These are phyloP conservation scores for Trichaptum fuscoviolaceum DNA, from an alignment of 768 basidiomycete species.

Conservation along the genomic window DNA sequence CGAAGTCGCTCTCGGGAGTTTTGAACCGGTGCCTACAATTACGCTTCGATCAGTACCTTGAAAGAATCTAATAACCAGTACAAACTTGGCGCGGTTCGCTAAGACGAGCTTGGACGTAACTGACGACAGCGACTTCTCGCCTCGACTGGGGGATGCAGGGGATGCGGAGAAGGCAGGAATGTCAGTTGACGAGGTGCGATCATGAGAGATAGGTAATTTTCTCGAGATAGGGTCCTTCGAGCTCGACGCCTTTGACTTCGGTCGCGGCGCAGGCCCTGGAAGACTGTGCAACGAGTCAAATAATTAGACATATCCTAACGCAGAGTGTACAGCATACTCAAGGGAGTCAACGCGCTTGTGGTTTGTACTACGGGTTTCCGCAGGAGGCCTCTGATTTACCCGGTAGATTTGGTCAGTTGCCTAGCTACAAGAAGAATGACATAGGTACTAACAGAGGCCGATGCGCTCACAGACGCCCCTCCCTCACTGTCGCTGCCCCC, in stretches of 20 bases:
- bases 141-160: not conserved
- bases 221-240: not conserved
- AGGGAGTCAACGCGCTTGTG: not conserved
- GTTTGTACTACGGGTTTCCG: not conserved
- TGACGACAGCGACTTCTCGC: not conserved
- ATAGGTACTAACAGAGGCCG: not conserved
- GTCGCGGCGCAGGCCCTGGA: not conserved
- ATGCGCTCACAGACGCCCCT: not conserved
- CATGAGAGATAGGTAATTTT: not conserved
- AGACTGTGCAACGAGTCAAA: not conserved
- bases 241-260: not conserved
- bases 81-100: not conserved
- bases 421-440: not conserved
- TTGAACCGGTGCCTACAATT: not conserved
- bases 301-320: not conserved
- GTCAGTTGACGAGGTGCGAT: not conserved
- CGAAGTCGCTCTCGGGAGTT: not conserved
- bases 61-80: not conserved
- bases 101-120: not conserved
- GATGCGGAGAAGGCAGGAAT: not conserved
- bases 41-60: not conserved
- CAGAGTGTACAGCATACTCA: not conserved
- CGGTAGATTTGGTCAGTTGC: not conserved
- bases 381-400: not conserved
- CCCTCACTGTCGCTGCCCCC: not conserved